Percentiles rank a stretch among this genome's conserved stretches.
Conservation (phyloP, 164 flowering plant genomes). For the Platanus orientalis region DNA sequence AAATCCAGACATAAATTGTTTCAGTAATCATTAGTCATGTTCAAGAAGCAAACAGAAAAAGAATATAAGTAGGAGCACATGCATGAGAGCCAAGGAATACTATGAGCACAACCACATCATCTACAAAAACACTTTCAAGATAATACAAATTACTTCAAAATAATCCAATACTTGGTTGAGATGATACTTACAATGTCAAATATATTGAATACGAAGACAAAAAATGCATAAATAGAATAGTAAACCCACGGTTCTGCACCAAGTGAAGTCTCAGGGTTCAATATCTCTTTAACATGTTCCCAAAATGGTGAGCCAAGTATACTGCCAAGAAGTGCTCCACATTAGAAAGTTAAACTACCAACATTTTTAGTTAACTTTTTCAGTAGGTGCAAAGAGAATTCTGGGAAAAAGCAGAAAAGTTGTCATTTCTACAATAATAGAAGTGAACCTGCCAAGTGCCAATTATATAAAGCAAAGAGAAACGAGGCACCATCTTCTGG, state of each 20-base stretch:
- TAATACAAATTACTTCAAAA: not conserved
- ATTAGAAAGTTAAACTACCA: conserved; percentile 22
- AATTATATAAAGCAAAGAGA: too few species aligned
- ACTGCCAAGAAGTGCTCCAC: conserved; percentile 38
- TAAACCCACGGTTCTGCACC: conserved; percentile 96
- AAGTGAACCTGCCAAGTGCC: not conserved
- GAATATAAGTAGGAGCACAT: not conserved
- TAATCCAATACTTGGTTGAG: conserved; percentile 1
- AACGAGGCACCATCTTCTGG: not conserved
- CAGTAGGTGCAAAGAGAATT: not conserved
- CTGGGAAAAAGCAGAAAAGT: not conserved
- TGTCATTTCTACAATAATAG: not conserved
- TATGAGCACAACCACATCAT: not conserved
- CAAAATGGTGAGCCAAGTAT: conserved; percentile 72
- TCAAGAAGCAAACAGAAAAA: not conserved
- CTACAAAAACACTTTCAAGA: not conserved
- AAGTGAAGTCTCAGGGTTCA: conserved; percentile 74
- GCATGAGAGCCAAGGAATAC: not conserved
- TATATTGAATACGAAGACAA: conserved; percentile 87
- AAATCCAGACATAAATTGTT: too few species aligned
- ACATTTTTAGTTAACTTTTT: not conserved
- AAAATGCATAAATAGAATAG: conserved; percentile 81
- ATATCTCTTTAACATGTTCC: conserved; percentile 71
- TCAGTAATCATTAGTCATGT: not conserved
- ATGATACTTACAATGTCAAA: conserved; percentile 90